Conservation (phyloP, 208 protist species). For the Trypanosoma vivax region DNA sequence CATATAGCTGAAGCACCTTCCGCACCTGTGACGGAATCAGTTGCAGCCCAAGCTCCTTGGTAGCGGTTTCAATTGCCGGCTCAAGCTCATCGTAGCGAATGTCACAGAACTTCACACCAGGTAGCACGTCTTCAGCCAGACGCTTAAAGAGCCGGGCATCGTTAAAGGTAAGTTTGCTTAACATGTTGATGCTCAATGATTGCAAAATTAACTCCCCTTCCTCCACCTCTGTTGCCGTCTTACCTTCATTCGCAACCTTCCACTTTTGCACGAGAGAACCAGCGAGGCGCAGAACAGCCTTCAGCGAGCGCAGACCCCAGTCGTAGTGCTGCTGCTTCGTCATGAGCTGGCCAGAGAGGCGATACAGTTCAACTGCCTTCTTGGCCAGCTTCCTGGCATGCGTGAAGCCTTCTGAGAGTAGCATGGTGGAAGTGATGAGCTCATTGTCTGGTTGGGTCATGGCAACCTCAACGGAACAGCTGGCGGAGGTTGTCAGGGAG, state of each 20-base stretch:
- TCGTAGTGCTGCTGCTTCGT: constrained; percentile 98
- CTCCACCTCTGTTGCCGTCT: constrained; percentile 59
- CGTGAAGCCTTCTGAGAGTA: constrained; percentile 88
- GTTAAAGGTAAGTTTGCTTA: constrained; percentile 96
- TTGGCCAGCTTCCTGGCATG: constrained; percentile 76
- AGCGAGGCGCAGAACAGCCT: constrained; percentile 93
- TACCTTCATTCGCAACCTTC: constrained; percentile 55
- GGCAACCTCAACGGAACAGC: constrained; percentile 95
- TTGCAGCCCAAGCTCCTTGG: constrained; percentile 65
- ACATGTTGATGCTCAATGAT: constrained; percentile 95
- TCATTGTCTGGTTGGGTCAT: constrained; percentile 97
- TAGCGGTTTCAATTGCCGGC: constrained; percentile 54
- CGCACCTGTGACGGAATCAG: constrained; percentile 58
- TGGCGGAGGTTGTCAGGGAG: constrained; percentile 98
- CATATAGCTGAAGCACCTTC: constrained; percentile 92
- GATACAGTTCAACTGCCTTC: constrained; percentile 89
- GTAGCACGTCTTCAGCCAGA: constrained; percentile 89
- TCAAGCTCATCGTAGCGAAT: constrained; percentile 82
- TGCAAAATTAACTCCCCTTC: constrained; percentile 92
- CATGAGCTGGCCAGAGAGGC: constrained; percentile 94
- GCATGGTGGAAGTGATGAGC: constrained; percentile 93
- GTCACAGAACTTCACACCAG: constrained; percentile 50
- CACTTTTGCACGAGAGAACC: constrained; percentile 80
- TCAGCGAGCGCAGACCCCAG: constrained; percentile 95
- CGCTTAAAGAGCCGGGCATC: constrained; percentile 94